These are phyloP conservation scores for Murraya koenigii DNA, from an alignment of 345 rosid species.

Conservation along the genomic window DNA sequence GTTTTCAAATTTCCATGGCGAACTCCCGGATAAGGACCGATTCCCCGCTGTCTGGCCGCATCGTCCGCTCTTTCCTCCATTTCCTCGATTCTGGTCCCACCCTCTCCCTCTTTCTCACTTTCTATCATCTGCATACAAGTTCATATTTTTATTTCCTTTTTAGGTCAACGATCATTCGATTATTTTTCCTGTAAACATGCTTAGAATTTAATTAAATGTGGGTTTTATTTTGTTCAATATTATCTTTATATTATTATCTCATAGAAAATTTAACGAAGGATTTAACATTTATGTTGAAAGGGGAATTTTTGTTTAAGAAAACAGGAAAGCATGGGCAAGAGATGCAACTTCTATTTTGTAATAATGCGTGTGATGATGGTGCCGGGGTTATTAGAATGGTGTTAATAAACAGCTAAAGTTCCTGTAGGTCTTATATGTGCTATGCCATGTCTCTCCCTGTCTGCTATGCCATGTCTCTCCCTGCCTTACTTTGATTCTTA, in stretches of 20 bases:
- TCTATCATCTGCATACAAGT: neutral
- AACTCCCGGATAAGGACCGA: conserved; percentile 46
- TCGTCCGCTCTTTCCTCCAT: conserved; percentile 67
- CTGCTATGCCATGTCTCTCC: neutral
- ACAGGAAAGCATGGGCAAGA: neutral
- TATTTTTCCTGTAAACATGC: neutral
- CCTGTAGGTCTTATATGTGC: neutral
- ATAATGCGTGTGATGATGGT: neutral
- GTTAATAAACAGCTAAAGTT: neutral
- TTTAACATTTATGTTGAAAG: neutral
- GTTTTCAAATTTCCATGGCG: conserved; percentile 31
- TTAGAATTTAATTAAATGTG: neutral
- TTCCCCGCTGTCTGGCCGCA: conserved; percentile 61
- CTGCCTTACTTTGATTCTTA: neutral
- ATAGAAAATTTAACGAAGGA: neutral
- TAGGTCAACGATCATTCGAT: neutral
- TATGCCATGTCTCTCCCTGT: too few relatives aligned
- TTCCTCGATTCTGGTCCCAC: conserved; percentile 67
- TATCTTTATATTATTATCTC: neutral
- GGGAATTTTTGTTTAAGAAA: neutral
- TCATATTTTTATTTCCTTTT: neutral
- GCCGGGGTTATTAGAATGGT: neutral
- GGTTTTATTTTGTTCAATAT: neutral
- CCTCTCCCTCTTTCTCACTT: conserved; percentile 4
- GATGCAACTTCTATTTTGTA: neutral